These are phyloP conservation scores for Fomitopsis serialis DNA, from an alignment of 768 basidiomycete species.

Conservation along the genomic window DNA sequence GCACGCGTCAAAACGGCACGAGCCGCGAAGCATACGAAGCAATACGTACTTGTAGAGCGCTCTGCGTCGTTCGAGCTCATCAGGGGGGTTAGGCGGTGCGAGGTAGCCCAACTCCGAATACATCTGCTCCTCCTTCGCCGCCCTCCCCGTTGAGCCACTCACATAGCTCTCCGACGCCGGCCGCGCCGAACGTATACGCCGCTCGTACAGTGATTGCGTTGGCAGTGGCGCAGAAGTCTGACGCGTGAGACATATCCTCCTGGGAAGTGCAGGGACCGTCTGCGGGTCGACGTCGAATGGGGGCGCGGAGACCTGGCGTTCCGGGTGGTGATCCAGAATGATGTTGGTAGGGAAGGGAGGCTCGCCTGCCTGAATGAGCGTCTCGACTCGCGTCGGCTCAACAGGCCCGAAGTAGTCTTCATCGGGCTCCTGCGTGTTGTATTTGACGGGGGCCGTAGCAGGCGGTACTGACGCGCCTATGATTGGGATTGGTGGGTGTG, in stretches of 20 bases:
- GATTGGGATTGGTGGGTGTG: conserved; percentile 1
- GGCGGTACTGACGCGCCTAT: conserved; percentile 14
- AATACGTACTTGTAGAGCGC: conserved; percentile 72
- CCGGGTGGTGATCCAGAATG: not conserved
- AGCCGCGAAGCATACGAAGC: not conserved
- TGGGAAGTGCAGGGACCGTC: conserved; percentile 43
- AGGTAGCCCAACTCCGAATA: conserved; percentile 64
- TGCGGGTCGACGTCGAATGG: conserved; percentile 26
- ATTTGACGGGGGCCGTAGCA: conserved; percentile 23
- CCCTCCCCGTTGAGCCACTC: conserved; percentile 37
- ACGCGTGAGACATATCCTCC: conserved; percentile 50
- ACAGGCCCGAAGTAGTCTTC: conserved; percentile 28
- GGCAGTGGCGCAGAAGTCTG: conserved; percentile 66
- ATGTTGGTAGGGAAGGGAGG: not conserved
- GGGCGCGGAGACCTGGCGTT: conserved; percentile 23
- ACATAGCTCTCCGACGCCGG: conserved; percentile 18
- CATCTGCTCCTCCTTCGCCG: conserved; percentile 63
- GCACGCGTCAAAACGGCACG: not conserved
- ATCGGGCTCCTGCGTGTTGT: conserved; percentile 9
- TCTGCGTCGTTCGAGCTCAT: conserved; percentile 76
- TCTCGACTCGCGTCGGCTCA: conserved; percentile 3
- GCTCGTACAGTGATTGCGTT: conserved; percentile 29
- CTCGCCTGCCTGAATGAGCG: not conserved
- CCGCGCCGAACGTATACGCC: conserved; percentile 17
- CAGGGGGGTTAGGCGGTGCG: conserved; percentile 76